Percentiles rank a stretch among this genome's conserved stretches.
Conservation (phyloP, 2,329 filamentous ascomycete species). For the Aspergillus phoenicis region DNA sequence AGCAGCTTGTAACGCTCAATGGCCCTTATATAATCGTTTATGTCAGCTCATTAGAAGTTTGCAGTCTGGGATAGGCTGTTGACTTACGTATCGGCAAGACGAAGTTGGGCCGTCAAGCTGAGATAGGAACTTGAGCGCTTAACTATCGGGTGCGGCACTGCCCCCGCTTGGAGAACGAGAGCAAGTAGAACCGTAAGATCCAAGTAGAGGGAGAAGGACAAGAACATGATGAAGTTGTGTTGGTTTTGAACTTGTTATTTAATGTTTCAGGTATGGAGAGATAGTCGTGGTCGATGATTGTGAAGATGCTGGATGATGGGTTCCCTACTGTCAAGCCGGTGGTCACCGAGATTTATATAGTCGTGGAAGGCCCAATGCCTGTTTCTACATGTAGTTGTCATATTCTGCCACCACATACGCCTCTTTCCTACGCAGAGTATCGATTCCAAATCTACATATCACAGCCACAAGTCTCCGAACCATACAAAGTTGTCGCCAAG, state of each 20-base stretch:
- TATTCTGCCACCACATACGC: not conserved
- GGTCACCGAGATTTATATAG: conserved; percentile 9
- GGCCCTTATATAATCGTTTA: conserved; percentile 14
- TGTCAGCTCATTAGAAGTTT: not conserved
- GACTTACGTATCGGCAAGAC: conserved; percentile 26
- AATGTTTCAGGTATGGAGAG: not conserved
- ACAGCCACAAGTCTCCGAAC: conserved; percentile 11
- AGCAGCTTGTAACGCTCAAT: conserved; percentile 28
- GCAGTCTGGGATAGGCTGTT: not conserved
- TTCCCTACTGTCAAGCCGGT: not conserved
- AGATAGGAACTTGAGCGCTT: conserved; percentile 21
- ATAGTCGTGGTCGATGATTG: not conserved
- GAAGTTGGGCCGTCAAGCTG: conserved; percentile 23
- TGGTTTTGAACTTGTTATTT: not conserved
- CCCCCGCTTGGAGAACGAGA: conserved; percentile 13
- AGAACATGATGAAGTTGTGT: conserved; percentile 11
- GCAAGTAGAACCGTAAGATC: conserved; percentile 6
- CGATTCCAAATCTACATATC: conserved; percentile 16
- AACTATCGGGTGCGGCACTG: conserved; percentile 19
- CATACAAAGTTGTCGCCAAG: conserved; percentile 4
- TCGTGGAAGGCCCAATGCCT: not conserved
- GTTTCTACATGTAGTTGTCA: not conserved
- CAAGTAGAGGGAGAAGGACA: conserved; percentile 10
- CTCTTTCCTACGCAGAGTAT: not conserved
- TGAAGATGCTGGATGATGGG: conserved; percentile 1